Conservation (phyloP, 257 asterid genomes). For the Primulina huaijiensis region DNA sequence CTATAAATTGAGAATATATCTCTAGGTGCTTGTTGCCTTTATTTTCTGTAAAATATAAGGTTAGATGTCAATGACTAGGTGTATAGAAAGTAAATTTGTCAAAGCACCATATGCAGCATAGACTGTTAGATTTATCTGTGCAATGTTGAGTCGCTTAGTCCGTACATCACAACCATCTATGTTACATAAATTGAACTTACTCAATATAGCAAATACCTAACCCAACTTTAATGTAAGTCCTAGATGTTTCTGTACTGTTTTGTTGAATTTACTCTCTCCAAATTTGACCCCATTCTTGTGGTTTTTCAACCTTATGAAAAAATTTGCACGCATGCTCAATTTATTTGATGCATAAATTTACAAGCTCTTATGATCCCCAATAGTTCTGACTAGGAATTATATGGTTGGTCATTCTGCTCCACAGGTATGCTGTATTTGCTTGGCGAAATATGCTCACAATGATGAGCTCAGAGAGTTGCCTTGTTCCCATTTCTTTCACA, state of each 20-base stretch:
- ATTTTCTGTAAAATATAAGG: neutral
- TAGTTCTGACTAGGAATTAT: neutral
- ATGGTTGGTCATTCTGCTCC: slow-evolving; percentile 18
- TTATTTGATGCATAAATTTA: neutral
- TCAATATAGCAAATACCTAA: neutral
- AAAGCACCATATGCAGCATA: neutral
- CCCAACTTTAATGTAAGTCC: neutral
- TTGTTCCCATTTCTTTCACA: slow-evolving; percentile 88
- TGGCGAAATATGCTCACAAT: slow-evolving; percentile 74
- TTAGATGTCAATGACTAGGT: too few species aligned
- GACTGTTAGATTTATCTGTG: neutral
- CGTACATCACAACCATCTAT: neutral
- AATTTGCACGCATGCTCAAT: too few species aligned
- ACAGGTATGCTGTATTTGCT: slow-evolving; percentile 95
- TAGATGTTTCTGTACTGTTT: neutral
- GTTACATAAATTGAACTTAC: neutral
- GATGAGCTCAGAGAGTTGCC: slow-evolving; percentile 88
- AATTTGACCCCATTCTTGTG: neutral
- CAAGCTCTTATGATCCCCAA: neutral
- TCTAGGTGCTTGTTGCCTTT: slow-evolving; percentile 8
- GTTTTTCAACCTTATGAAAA: neutral
- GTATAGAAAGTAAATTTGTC: neutral
- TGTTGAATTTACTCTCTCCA: neutral
- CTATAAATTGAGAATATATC: neutral
- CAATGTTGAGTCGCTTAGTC: neutral